Conservation (phyloP, 306 rosid genomes). For the Pyrus pyrifolia region DNA sequence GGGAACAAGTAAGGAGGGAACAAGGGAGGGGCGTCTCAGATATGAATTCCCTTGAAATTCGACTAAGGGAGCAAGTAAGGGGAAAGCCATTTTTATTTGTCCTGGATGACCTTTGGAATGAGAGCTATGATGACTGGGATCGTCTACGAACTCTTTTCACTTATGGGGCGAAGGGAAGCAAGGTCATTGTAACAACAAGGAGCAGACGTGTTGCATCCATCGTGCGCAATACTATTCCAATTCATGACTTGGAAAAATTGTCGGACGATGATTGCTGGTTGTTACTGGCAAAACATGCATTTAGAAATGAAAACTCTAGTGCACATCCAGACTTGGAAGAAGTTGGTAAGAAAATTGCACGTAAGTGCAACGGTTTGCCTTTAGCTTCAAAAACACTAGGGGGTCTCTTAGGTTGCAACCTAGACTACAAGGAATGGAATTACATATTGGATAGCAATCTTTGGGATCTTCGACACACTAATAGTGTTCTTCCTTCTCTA, state of each 20-base stretch:
- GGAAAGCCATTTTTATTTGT: not conserved
- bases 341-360: constrained; percentile 17
- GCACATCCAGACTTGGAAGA: not conserved
- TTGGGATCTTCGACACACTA: not conserved
- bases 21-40: no score
- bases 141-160: no score
- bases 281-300: not conserved
- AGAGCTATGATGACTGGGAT: not conserved
- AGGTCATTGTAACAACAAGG: no score
- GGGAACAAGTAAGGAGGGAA: not conserved
- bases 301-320: not conserved
- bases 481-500: not conserved
- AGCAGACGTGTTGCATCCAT: no score
- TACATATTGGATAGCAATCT: not conserved
- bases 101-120: not conserved
- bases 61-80: not conserved
- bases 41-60: no score
- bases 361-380: constrained; percentile 18
- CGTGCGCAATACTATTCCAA: not conserved
- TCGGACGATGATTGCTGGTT: constrained; percentile 1
- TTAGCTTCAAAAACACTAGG: not conserved
- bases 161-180: no score
- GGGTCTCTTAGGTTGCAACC: not conserved
- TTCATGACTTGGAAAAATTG: not conserved
- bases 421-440: not conserved